Conservation (phyloP, 805 yeast genomes). For the Scheffersomyces spartinae region DNA sequence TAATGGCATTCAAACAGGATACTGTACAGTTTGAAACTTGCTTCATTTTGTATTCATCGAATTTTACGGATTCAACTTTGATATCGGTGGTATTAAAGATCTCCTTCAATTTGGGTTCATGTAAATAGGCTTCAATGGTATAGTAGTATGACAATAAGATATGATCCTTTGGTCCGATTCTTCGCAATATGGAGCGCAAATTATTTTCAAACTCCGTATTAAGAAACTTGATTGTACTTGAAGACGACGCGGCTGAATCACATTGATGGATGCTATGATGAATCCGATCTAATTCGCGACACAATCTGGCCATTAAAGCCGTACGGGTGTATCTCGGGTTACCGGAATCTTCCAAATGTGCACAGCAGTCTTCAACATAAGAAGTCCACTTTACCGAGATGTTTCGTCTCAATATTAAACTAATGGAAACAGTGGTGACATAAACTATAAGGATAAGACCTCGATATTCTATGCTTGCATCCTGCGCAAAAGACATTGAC, state of each 20-base stretch:
- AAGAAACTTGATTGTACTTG: constrained; percentile 17
- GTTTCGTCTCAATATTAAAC: constrained; percentile 55
- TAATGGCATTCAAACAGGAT: constrained; percentile 40
- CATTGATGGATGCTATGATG: constrained; percentile 36
- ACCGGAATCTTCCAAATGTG: constrained; percentile 27
- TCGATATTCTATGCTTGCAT: constrained; percentile 34
- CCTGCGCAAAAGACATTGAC: constrained; percentile 26
- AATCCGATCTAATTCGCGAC: constrained; percentile 50
- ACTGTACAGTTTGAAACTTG: constrained; percentile 40
- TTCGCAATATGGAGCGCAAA: constrained; percentile 26
- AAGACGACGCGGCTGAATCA: constrained; percentile 7
- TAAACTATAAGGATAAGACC: constrained; percentile 48
- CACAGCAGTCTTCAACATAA: constrained; percentile 51
- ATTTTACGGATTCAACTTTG: constrained; percentile 7
- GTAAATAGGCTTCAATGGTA: constrained; percentile 55
- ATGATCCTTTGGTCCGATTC: constrained; percentile 27
- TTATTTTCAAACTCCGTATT: constrained; percentile 38
- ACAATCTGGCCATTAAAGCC: constrained; percentile 48
- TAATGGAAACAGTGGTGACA: constrained; percentile 48
- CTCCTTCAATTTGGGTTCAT: constrained; percentile 38
- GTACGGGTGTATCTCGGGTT: constrained; percentile 26
- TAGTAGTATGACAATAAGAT: constrained; percentile 39
- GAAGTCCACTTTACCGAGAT: constrained; percentile 54
- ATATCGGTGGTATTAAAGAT: constrained; percentile 7
- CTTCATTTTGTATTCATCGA: constrained; percentile 19